Evolutionary conservation across 768 basidiomycete genomes (phyloP).

Genomic region (Tulasnella sp.): DNA sequence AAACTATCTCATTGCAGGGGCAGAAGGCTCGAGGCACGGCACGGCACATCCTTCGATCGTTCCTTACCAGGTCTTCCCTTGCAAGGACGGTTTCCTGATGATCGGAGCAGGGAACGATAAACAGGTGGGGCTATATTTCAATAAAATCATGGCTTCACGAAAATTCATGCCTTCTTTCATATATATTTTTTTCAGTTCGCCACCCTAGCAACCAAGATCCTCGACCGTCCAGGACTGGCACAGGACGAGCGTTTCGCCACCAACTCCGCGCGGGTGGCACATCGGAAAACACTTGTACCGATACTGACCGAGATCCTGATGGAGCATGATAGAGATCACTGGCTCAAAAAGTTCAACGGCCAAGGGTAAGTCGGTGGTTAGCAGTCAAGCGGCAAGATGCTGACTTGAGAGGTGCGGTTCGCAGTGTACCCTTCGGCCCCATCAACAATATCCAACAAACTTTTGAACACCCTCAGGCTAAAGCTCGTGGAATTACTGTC

Average conservation of each 20-base stretch:
- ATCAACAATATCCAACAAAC: slow-evolving; percentile 89
- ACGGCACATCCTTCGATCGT: slow-evolving; percentile 92
- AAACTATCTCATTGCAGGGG: slow-evolving; percentile 80
- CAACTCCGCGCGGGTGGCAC: slow-evolving; percentile 66
- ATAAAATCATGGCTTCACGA: neutral
- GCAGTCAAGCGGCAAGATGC: neutral
- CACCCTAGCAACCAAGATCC: slow-evolving; percentile 53
- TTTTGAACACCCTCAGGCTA: slow-evolving; percentile 79
- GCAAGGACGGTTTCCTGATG: slow-evolving; percentile 68
- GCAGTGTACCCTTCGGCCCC: slow-evolving; percentile 75
- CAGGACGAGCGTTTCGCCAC: slow-evolving; percentile 57
- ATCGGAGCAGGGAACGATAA: slow-evolving; percentile 87
- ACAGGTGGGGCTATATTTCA: slow-evolving; percentile 44
- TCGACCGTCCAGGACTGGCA: slow-evolving; percentile 52
- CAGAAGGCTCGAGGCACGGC: slow-evolving; percentile 80
- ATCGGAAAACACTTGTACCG: slow-evolving; percentile 60
- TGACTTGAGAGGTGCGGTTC: neutral
- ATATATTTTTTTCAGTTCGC: slow-evolving; percentile 52
- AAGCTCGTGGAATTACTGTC: slow-evolving; percentile 63
- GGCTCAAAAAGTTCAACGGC: slow-evolving; percentile 69
- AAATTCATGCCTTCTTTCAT: neutral
- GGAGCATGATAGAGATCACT: slow-evolving; percentile 54
- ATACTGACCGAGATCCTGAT: slow-evolving; percentile 58
- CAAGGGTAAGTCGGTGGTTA: slow-evolving; percentile 50
- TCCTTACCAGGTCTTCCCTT: slow-evolving; percentile 63